These are phyloP conservation scores for Coemansia sp. DNA, from an alignment of 192 early-diverging fungal species.

Conservation along the genomic window DNA sequence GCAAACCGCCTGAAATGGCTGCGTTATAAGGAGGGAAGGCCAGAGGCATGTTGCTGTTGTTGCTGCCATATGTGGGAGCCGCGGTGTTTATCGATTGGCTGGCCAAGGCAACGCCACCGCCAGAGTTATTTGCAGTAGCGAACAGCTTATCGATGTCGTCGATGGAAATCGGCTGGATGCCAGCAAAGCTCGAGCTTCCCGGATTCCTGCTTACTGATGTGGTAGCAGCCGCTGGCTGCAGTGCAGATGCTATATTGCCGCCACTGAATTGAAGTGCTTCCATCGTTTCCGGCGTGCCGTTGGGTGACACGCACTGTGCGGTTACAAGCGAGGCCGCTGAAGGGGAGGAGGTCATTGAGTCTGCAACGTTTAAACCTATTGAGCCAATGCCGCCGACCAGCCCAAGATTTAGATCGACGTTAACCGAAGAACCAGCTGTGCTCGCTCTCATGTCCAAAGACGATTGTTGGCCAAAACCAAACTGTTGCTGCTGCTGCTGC, in stretches of 20 bases:
- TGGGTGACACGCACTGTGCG: constrained; percentile 26
- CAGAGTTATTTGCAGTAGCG: constrained; percentile 14
- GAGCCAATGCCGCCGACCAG: not conserved
- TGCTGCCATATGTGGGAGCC: not conserved
- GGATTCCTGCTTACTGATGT: not conserved
- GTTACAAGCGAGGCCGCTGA: constrained; percentile 26
- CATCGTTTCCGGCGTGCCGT: constrained; percentile 26
- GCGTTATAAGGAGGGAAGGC: not conserved
- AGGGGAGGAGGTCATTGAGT: constrained; percentile 37
- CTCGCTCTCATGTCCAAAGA: not conserved
- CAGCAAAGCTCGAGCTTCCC: not conserved
- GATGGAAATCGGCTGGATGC: constrained; percentile 9
- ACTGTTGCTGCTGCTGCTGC: constrained; percentile 14
- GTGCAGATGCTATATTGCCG: not conserved
- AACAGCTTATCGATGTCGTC: constrained; percentile 21
- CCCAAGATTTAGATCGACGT: not conserved
- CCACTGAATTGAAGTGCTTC: constrained; percentile 12
- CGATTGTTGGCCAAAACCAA: constrained; percentile 3
- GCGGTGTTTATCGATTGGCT: not conserved
- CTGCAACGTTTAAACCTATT: constrained; percentile 7
- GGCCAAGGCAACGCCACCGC: not conserved
- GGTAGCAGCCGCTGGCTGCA: not conserved
- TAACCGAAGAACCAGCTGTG: not conserved
- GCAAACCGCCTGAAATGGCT: not conserved
- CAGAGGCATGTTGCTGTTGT: not conserved